These are phyloP conservation scores for Volvariella surrecta DNA, from an alignment of 1,284 basidiomycete species.

Conservation along the genomic window DNA sequence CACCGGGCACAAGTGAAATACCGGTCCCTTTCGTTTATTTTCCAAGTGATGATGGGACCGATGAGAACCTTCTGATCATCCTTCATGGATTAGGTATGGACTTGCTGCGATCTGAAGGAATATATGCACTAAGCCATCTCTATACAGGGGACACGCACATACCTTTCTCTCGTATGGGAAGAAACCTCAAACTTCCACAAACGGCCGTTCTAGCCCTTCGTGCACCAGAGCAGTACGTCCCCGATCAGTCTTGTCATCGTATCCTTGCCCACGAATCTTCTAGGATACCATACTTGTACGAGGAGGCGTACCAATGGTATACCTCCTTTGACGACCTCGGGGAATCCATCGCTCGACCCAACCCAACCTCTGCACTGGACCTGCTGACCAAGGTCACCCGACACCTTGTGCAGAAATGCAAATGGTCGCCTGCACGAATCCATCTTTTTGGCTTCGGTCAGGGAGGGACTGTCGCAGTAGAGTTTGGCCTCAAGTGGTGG, in stretches of 20 bases:
- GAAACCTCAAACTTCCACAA: constrained; percentile 73
- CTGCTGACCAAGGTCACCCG: constrained; percentile 45
- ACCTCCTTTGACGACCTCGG: constrained; percentile 75
- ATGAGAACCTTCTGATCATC: constrained; percentile 81
- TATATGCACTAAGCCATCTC: background rate
- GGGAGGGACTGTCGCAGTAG: constrained; percentile 75
- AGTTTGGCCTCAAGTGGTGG: constrained; percentile 51
- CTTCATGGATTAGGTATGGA: constrained; percentile 79
- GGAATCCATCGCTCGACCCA: constrained; percentile 59
- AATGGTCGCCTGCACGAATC: constrained; percentile 61
- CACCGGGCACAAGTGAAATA: constrained; percentile 38
- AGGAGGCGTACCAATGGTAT: constrained; percentile 84
- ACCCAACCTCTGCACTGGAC: constrained; percentile 61
- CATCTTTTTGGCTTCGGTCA: constrained; percentile 90
- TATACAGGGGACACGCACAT: constrained; percentile 72
- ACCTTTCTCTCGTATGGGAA: constrained; percentile 71
- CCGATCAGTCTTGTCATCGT: constrained; percentile 1
- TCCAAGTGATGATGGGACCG: constrained; percentile 71
- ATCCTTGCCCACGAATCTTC: constrained; percentile 4
- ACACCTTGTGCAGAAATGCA: constrained; percentile 50
- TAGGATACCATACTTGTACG: constrained; percentile 74
- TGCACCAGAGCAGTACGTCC: constrained; percentile 65
- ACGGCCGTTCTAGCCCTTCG: constrained; percentile 78
- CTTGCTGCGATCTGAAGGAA: background rate
- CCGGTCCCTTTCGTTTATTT: constrained; percentile 54